phyloP scores from a whole-genome alignment of 2,329 filamentous ascomycete genomes.

The Tricladium varicosporioides region DNA sequence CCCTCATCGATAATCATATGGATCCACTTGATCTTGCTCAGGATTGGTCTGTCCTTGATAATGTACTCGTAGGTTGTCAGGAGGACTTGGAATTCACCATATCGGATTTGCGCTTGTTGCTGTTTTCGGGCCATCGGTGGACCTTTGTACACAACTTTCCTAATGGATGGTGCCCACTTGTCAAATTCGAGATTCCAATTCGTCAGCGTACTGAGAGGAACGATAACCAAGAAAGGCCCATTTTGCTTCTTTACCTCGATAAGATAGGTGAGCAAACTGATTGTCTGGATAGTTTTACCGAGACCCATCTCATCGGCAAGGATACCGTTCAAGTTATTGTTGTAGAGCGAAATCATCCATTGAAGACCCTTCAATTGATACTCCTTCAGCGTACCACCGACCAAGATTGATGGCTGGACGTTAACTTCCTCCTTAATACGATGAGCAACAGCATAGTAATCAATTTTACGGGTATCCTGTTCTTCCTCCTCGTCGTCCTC shows the following conservation, averaged over 20 bases:
- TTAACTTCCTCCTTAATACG: slow-evolving; percentile 90
- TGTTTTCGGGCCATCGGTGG: slow-evolving; percentile 84
- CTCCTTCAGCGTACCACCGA: slow-evolving; percentile 91
- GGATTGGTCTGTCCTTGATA: slow-evolving; percentile 93
- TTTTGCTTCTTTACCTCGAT: slow-evolving; percentile 93
- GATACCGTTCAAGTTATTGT: slow-evolving; percentile 99
- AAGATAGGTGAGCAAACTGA: slow-evolving; percentile 94
- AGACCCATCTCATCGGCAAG: slow-evolving; percentile 99
- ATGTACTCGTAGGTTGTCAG: slow-evolving; percentile 99
- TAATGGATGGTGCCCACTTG: slow-evolving; percentile 91
- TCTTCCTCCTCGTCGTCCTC: slow-evolving; percentile 67
- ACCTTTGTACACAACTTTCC: slow-evolving; percentile 93
- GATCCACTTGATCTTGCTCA: slow-evolving; percentile 99
- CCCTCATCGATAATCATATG: slow-evolving; percentile 99
- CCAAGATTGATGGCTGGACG: slow-evolving; percentile 77
- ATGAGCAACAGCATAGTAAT: slow-evolving; percentile 98
- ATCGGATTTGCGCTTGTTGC: slow-evolving; percentile 91
- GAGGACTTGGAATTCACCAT: slow-evolving; percentile 92
- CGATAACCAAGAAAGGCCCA: slow-evolving; percentile 93
- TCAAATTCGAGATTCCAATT: slow-evolving; percentile 99
- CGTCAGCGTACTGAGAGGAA: slow-evolving; percentile 92
- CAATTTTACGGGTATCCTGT: slow-evolving; percentile 76
- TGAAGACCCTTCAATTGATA: slow-evolving; percentile 98
- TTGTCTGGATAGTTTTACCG: slow-evolving; percentile 98
- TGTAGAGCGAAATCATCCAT: slow-evolving; percentile 99